Evolutionary conservation across 371 early-diverging fungal species (phyloP).

Genomic region (Mortierella sp.): DNA sequence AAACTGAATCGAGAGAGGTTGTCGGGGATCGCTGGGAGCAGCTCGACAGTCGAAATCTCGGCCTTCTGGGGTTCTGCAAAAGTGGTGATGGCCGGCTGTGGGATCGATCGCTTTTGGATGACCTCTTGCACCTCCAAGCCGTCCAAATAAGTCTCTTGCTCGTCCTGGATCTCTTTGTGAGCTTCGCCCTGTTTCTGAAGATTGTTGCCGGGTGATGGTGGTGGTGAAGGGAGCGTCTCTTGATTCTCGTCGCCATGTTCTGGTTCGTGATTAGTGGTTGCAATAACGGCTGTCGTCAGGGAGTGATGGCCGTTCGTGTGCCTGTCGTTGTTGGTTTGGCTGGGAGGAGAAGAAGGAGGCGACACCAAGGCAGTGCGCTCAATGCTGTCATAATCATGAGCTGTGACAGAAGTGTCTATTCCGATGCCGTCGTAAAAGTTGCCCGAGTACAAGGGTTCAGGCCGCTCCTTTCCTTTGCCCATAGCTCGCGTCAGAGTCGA

Average conservation of each 20-base stretch:
- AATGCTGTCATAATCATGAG: background rate
- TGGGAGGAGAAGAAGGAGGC: slow-evolving; percentile 26
- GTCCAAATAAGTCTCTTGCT: background rate
- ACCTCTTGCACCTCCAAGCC: background rate
- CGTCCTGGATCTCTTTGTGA: background rate
- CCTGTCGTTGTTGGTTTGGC: background rate
- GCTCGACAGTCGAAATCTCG: background rate
- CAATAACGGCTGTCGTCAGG: background rate
- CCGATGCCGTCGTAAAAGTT: slow-evolving; percentile 1
- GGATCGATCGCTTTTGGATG: background rate
- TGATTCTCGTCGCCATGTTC: background rate
- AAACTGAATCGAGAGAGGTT: slow-evolving; percentile 23
- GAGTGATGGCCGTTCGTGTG: background rate
- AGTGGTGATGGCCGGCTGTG: background rate
- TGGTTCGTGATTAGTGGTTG: background rate
- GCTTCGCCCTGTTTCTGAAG: background rate
- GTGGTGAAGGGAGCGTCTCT: slow-evolving; percentile 34
- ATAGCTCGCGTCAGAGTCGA: background rate
- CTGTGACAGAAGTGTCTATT: background rate
- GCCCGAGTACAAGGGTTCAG: background rate
- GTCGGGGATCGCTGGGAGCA: slow-evolving; percentile 1
- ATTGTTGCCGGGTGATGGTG: slow-evolving; percentile 24
- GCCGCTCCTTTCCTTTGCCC: slow-evolving; percentile 37
- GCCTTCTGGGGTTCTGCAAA: background rate
- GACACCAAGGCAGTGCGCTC: background rate